Conservation (phyloP, 805 yeast genomes). For the Priceomyces castillae region DNA sequence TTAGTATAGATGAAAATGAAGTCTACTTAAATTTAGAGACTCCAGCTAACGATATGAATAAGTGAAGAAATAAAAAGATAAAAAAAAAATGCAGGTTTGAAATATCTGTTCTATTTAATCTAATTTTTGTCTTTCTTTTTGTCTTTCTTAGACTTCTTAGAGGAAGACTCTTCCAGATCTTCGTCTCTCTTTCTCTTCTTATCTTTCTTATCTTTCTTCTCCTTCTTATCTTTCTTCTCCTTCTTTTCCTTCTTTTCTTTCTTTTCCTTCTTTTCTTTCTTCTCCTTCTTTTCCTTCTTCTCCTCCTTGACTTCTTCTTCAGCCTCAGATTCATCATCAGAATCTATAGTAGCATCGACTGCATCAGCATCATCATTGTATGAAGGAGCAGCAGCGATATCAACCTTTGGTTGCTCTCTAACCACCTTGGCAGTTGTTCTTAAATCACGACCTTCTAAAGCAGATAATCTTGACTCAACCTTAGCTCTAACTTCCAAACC, state of each 20-base stretch:
- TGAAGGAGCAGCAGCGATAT: constrained; percentile 76
- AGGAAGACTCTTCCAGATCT: background rate
- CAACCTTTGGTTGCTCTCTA: constrained; percentile 83
- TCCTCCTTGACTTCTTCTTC: constrained; percentile 30
- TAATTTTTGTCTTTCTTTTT: constrained; percentile 24
- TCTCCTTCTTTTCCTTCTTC: constrained; percentile 27
- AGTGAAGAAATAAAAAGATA: constrained; percentile 3
- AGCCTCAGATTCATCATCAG: constrained; percentile 31
- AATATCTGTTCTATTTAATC: constrained; percentile 22
- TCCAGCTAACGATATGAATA: constrained; percentile 1
- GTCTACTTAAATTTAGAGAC: background rate
- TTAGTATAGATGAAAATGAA: background rate
- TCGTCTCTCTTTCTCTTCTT: constrained; percentile 18
- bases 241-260: constrained; percentile 22
- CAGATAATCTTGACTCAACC: constrained; percentile 91
- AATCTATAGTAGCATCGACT: constrained; percentile 35
- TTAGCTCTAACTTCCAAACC: constrained; percentile 89
- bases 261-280: constrained; percentile 23
- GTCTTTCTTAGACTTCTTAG: constrained; percentile 19
- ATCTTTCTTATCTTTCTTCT: constrained; percentile 24
- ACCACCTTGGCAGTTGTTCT: constrained; percentile 83
- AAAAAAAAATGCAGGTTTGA: constrained; percentile 8
- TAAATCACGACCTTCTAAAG: constrained; percentile 94
- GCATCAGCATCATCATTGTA: constrained; percentile 97
- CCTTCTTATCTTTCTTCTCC: constrained; percentile 27